Conservation (phyloP, 768 basidiomycete genomes). For the Rhizopogon roseolus region DNA sequence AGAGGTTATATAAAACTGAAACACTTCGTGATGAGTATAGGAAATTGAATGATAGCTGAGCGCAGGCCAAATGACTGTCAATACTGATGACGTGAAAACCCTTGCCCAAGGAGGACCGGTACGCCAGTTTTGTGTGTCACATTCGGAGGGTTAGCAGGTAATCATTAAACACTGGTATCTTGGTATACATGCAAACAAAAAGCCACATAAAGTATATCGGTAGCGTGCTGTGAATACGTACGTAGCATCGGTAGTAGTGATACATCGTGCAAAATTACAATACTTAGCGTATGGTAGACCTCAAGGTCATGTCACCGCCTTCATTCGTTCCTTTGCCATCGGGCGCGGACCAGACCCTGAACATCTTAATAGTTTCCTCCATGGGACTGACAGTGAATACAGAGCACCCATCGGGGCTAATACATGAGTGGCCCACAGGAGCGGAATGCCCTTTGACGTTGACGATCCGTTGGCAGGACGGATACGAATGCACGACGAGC, state of each 20-base stretch:
- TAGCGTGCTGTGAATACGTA: not conserved
- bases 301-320: constrained; percentile 17
- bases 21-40: not conserved
- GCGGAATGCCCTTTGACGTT: constrained; percentile 53
- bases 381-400: constrained; percentile 59
- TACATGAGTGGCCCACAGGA: constrained; percentile 54
- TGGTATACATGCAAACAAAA: not conserved
- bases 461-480: constrained; percentile 44
- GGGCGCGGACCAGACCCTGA: constrained; percentile 53
- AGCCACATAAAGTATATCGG: not conserved
- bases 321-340: constrained; percentile 13
- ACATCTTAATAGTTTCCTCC: constrained; percentile 71
- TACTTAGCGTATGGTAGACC: constrained; percentile 21
- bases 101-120: no score
- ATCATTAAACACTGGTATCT: not conserved
- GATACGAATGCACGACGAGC: constrained; percentile 50
- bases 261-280: constrained; percentile 2
- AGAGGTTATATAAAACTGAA: no score
- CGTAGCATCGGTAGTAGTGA: constrained; percentile 1
- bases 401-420: constrained; percentile 58
- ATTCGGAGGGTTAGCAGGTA: not conserved
- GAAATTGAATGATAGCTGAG: not conserved
- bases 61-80: not conserved
- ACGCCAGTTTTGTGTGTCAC: no score
- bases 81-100: no score